A percentile compares a stretch with the other conserved stretches of the same genome.
These are phyloP conservation scores for Euphorbia celastroides DNA, from an alignment of 441 rosid genomes.

Conservation along the genomic window DNA sequence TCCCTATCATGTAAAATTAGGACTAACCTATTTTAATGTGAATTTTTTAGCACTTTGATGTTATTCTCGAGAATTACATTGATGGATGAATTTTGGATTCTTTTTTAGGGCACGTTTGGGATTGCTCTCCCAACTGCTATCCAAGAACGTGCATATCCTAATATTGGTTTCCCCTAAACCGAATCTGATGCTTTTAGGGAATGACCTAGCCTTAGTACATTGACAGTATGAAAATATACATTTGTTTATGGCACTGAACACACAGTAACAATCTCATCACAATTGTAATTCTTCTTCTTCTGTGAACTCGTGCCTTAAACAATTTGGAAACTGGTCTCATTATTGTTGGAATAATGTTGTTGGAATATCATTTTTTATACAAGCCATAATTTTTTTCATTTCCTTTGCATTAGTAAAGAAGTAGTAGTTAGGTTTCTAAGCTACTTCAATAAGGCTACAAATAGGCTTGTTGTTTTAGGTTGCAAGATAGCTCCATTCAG, in stretches of 20 bases:
- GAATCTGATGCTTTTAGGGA: no score
- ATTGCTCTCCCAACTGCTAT: no score
- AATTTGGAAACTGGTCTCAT: conserved; percentile 3
- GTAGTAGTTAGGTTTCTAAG: conserved; percentile 1
- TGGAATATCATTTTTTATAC: background rate
- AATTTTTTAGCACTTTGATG: conserved; percentile 10
- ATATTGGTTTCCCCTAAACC: no score
- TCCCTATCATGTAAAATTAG: conserved; percentile 1
- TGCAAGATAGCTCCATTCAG: conserved; percentile 8
- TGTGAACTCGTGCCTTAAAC: background rate
- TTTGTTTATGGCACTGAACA: conserved; percentile 7
- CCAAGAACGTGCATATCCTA: no score
- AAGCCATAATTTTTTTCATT: conserved; percentile 12
- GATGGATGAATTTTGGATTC: conserved; percentile 25
- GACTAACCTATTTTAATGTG: conserved; percentile 15
- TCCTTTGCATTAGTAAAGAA: conserved; percentile 6
- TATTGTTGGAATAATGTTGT: conserved; percentile 16
- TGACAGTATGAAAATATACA: conserved; percentile 6
- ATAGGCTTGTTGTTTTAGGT: background rate
- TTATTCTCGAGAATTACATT: background rate
- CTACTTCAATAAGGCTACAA: conserved; percentile 9
- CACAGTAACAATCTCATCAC: background rate
- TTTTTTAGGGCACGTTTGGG: no score
- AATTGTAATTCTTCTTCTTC: conserved; percentile 13
- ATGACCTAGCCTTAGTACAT: no score